These are phyloP conservation scores for Hordeum vulgare DNA, from an alignment of 176 grass and related monocot species.

Conservation along the genomic window DNA sequence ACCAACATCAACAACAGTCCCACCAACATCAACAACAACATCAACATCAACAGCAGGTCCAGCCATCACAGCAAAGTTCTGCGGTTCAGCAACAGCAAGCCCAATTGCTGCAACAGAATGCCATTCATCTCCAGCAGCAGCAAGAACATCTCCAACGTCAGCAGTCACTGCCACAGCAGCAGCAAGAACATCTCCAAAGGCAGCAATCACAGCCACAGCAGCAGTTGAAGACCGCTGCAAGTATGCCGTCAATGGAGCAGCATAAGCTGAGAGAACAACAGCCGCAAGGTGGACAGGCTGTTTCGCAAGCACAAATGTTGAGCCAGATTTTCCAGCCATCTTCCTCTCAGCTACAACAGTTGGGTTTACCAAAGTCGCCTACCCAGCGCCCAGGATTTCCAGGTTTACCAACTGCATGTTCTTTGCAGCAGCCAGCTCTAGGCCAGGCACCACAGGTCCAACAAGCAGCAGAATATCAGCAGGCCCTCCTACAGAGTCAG, in stretches of 20 bases:
- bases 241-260: conserved; percentile 42
- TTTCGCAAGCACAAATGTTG: conserved; percentile 44
- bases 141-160: conserved; percentile 57
- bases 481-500: conserved; percentile 71
- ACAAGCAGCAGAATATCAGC: conserved; percentile 68
- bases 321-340: conserved; percentile 69
- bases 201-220: conserved; percentile 50
- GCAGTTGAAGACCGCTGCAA: conserved; percentile 38
- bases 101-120: conserved; percentile 46
- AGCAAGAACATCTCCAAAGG: conserved; percentile 48
- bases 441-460: conserved; percentile 50
- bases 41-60: conserved; percentile 51
- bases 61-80: conserved; percentile 50
- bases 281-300: conserved; percentile 36
- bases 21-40: conserved; percentile 47
- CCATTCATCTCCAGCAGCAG: conserved; percentile 50
- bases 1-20: conserved; percentile 38
- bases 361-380: conserved; percentile 50
- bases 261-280: conserved; percentile 48
- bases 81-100: conserved; percentile 50
- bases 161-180: conserved; percentile 33
- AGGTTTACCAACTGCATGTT: conserved; percentile 17
- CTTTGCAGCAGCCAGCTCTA: conserved; percentile 50
- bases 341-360: conserved; percentile 62
- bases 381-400: conserved; percentile 37